Base-by-base conservation (phyloP, 2,329 filamentous ascomycete genomes). In the Sarocladiaceae sp. region DNA sequence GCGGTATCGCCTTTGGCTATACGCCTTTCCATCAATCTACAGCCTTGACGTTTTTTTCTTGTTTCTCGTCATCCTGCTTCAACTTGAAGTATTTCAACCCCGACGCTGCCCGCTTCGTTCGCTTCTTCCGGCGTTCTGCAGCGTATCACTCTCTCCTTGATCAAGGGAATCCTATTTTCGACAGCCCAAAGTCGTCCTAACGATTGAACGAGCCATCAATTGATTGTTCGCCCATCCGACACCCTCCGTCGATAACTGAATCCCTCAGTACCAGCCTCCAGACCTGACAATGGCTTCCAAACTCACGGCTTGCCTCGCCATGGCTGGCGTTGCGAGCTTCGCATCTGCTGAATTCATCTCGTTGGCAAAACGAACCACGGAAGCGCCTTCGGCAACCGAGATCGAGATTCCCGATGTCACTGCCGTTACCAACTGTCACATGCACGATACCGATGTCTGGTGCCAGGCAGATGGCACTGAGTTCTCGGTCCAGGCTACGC, bases 401-500 rank as follows among this genome's bases (percentile, higher is more conserved):
- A 16, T 32, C 19, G 5, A 21, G 5, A 12, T 33, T 3, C 40
- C 40, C 32, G 45, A 54, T 13, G 52, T 68, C 12, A 67, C 65
- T 1, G 64, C 64, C 24, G 54, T 70, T 12, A 64, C 66, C 1
- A 56, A 53, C 33, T 71, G 68, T 45, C 69, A 72, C 49, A 51
- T 67, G 4, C 68, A 73, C 37, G 66, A 53, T 7, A 52, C 60
- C 3, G 51, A 60, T 15, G 44, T 73, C 67, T 67, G 61, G 49
- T 76, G 72, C 51, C 60, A 72, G 51, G 66, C 62, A 31, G 66
- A 63, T 35, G 56, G 60, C 9, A 61, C 61, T 0, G 69, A 73
- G 53, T 73, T 68, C 44, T 51, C 61, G 27, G 62, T 73, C 18
- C 62, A 65, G 41, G 62, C 68, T 3, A 70, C 72, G 6, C 65